phyloP scores from a whole-genome alignment of 257 asterid species.

The Forsythia suspensa region DNA sequence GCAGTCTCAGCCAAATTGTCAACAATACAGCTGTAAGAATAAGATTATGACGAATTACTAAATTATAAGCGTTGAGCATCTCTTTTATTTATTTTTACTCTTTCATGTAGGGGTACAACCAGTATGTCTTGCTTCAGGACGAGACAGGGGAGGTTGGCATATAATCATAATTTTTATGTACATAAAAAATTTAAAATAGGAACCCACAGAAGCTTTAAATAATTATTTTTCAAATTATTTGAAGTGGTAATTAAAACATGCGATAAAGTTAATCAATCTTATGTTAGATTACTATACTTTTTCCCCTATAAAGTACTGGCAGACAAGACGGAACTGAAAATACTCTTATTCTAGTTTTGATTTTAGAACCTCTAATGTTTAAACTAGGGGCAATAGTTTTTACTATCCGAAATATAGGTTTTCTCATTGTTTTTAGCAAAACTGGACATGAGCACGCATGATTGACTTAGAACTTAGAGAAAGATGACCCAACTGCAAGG shows the following conservation, averaged over 20 bases:
- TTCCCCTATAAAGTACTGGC: not conserved
- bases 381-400: not conserved
- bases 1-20: not conserved
- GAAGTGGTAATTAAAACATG: not conserved
- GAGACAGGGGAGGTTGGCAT: not conserved
- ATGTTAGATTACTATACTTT: not conserved
- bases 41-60: not conserved
- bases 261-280: not conserved
- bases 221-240: not conserved
- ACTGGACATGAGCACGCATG: not conserved
- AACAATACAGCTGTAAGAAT: not conserved
- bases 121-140: not conserved
- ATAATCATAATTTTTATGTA: not conserved
- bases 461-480: not conserved
- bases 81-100: not conserved
- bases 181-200: not conserved
- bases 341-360: not conserved
- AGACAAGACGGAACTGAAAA: not conserved
- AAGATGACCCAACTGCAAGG: not conserved
- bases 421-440: not conserved
- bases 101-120: not conserved
- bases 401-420: not conserved
- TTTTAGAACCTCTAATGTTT: not conserved
- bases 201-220: not conserved
- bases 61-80: not conserved